A percentile compares a stretch with the other conserved stretches of the same genome.
Evolutionary conservation across 192 early-diverging fungal species (phyloP).

Genomic region (Physocladia obscura): DNA sequence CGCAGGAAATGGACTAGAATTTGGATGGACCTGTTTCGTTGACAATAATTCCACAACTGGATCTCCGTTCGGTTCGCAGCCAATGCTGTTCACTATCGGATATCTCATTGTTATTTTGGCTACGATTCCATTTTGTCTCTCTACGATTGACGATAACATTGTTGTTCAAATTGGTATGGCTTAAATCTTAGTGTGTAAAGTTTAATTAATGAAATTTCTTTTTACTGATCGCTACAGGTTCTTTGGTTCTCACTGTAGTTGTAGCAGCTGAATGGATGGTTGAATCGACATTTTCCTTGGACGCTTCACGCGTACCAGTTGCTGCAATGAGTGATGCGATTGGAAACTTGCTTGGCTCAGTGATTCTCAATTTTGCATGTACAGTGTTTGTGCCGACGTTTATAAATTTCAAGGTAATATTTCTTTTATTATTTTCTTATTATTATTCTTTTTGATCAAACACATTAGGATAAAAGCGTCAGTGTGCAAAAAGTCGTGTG

Average conservation of each 20-base stretch:
- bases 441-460: conserved; percentile 2
- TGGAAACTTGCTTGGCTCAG: conserved; percentile 40
- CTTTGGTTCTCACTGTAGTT: conserved; percentile 44
- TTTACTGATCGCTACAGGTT: conserved; percentile 9
- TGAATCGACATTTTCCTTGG: conserved; percentile 16
- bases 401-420: conserved; percentile 57
- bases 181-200: not conserved
- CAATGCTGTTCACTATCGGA: conserved; percentile 48
- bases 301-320: conserved; percentile 32
- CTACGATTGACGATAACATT: conserved; percentile 59
- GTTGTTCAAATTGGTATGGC: conserved; percentile 45
- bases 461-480: conserved; percentile 40
- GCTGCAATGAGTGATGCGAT: conserved; percentile 26
- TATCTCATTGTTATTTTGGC: conserved; percentile 40
- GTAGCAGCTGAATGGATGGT: conserved; percentile 48
- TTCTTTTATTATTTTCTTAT: not conserved
- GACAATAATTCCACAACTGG: conserved; percentile 13
- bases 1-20: not conserved
- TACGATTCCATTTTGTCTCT: conserved; percentile 46
- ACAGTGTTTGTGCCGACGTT: conserved; percentile 55
- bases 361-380: conserved; percentile 56
- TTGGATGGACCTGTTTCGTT: conserved; percentile 39
- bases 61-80: conserved; percentile 47
- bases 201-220: not conserved
- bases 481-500: conserved; percentile 54